Base-by-base conservation (phyloP, 1,284 basidiomycete genomes). In the Austroboletus niveus region DNA sequence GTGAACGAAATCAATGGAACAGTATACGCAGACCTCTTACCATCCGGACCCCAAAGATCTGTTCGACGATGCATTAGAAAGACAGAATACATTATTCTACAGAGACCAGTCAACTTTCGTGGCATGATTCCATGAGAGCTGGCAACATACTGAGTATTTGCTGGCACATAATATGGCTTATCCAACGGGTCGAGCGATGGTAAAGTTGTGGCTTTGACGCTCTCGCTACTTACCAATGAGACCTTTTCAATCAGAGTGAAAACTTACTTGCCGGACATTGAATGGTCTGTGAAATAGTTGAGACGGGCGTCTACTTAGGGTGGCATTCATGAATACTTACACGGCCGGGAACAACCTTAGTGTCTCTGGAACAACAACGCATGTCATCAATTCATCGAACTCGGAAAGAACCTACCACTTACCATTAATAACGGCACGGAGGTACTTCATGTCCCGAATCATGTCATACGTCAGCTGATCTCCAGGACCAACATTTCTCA, bases 331-430 rank as follows among this genome's bases (percentile, higher is more conserved):
- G 39, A 27, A 17, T 14, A 65, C 75, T 60, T 65, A 81, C 74
- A 84, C 80, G 12, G 80, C 70, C 1, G 84, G 82, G 64, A 78
- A 84, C 12, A 86, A 57, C 22, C 82, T 73, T 24, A 40, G 22
- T 40, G 39, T 40, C 22, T 40, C 82, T 80, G 54, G 32, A 44
- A 47, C n/a, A 8, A 47, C n/a, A 11, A 5, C 44, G 4, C 17
- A 40, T 50, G 17, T 51, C 22, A 35, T 17, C 6, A 40, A 14
- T 27, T 6, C 30, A 4, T 4, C 6, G 27, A 29, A 29, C 7
- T 6, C 27, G 27, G 27, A 29, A 29, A 29, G 5, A 29, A 7
- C 7, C 6, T 29, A 22, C 12, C 17, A 35, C 9, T 8, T 15
- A 75, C 77, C 77, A 49, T 80, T 79, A 29, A 80, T 68, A 15